Conservation (phyloP, 257 asterid genomes). For the Eucommia ulmoides region DNA sequence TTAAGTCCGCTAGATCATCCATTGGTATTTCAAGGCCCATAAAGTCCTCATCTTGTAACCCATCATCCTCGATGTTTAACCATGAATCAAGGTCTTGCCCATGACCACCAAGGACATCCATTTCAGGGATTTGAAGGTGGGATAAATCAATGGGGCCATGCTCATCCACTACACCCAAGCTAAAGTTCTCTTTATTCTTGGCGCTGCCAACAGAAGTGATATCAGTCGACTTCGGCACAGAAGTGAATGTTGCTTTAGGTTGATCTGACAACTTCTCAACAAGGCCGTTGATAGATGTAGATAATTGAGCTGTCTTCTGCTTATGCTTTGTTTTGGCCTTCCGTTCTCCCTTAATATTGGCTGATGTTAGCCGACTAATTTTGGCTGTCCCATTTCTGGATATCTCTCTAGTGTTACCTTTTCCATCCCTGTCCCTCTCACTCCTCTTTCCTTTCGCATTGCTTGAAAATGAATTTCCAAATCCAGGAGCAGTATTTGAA, state of each 20-base stretch:
- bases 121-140: slow-evolving; percentile 71
- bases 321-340: slow-evolving; percentile 69
- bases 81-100: slow-evolving; percentile 86
- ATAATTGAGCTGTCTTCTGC: slow-evolving; percentile 68
- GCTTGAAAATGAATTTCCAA: slow-evolving; percentile 57
- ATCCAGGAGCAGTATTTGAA: slow-evolving; percentile 32
- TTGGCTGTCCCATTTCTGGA: slow-evolving; percentile 62
- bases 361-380: slow-evolving; percentile 38
- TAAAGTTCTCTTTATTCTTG: slow-evolving; percentile 28
- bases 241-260: slow-evolving; percentile 36
- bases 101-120: slow-evolving; percentile 71
- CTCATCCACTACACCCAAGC: slow-evolving; percentile 62
- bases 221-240: slow-evolving; percentile 40
- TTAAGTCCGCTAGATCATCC: slow-evolving; percentile 75
- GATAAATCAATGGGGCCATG: slow-evolving; percentile 77
- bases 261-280: slow-evolving; percentile 55
- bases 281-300: slow-evolving; percentile 57
- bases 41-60: slow-evolving; percentile 58
- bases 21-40: slow-evolving; percentile 80
- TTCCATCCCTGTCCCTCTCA: slow-evolving; percentile 69
- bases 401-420: slow-evolving; percentile 54
- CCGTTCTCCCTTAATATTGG: slow-evolving; percentile 65
- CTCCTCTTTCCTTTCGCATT: slow-evolving; percentile 85
- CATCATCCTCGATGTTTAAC: slow-evolving; percentile 73
- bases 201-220: slow-evolving; percentile 24